Base-by-base conservation (phyloP, 805 yeast genomes). In the Candida alai region DNA sequence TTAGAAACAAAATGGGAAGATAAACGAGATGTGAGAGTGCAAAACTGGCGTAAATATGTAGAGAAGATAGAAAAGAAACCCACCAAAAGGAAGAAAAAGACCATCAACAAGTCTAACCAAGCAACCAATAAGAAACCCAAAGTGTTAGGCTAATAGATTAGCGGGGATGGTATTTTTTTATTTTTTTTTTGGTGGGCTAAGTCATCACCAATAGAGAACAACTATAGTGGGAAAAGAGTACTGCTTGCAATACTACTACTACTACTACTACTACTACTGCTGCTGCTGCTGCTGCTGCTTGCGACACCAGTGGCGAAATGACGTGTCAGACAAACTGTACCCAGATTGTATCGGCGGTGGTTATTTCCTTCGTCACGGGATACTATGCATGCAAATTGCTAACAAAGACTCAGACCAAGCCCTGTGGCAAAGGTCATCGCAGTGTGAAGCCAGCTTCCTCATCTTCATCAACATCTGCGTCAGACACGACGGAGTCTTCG, bases 1-100 rank as follows among this genome's bases (percentile, higher is more conserved):
- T 51, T 66, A 44, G 70, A 67, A 24, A 51, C 60, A 31, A 58
- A 63, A 14, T 81, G 88, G 88, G 87, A 80, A 43, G 74, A 70
- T 33, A 67, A 67, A 10, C 42, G 85, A 30, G 85, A 77, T 27
- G 52, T 51, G 8, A 54, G 88, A 23, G 84, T 81, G 5, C 51
- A 56, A 6, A 75, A 65, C 47, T 81, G 88, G 88, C 55, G 86
- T 34, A 51, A 47, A 6, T 80, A 70, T 49, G 51, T 62, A 10
- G 54, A 60, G 22, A 66, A 67, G 37, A 52, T 60, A 11, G 68
- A 61, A 19, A 70, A 69, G 49, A 74, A 72, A 54, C 70, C 66
- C 50, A 64, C 58, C 47, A 73, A 55, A 39, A 51, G 62, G 54
- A 60, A 58, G 51, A 68, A 62, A 49, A 40, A 40, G 45, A 23